Conservation (phyloP, 1,139 yeast genomes). For the Scheffersomyces stambukii region DNA sequence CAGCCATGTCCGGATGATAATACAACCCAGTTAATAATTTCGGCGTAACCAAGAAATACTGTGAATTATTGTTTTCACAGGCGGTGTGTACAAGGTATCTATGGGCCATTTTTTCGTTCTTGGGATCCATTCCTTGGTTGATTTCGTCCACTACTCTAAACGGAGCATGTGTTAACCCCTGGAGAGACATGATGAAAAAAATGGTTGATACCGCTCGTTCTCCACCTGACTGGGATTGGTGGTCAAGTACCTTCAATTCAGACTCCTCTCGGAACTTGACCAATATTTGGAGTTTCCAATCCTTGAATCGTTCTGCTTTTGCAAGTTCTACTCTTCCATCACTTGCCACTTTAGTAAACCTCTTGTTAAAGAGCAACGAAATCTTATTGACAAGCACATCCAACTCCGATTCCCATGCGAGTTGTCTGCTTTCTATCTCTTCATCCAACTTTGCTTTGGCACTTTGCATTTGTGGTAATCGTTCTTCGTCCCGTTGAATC, state of each 20-base stretch:
- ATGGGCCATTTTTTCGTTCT: conserved; percentile 86
- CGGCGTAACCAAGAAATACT: conserved; percentile 91
- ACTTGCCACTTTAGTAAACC: conserved; percentile 75
- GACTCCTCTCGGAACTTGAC: conserved; percentile 83
- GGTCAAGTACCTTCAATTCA: conserved; percentile 64
- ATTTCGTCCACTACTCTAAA: conserved; percentile 96
- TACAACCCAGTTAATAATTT: conserved; percentile 75
- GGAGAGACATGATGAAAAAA: conserved; percentile 83
- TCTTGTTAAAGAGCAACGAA: conserved; percentile 57
- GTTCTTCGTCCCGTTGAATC: conserved; percentile 23
- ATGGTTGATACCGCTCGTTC: conserved; percentile 96
- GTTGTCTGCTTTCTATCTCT: conserved; percentile 36
- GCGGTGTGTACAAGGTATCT: conserved; percentile 83
- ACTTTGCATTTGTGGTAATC: conserved; percentile 30
- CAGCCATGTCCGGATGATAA: conserved; percentile 78
- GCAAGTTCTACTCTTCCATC: conserved; percentile 72
- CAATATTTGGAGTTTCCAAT: conserved; percentile 82
- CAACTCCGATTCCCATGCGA: conserved; percentile 58
- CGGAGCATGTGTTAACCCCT: conserved; percentile 87
- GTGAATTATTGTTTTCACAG: conserved; percentile 58
- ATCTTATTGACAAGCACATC: conserved; percentile 47
- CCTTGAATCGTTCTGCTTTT: conserved; percentile 51
- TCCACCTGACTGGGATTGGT: conserved; percentile 95
- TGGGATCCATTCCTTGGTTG: conserved; percentile 98
- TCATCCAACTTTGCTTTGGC: conserved; percentile 22